A percentile compares a stretch with the other conserved stretches of the same genome.
Conservation (phyloP, 2,329 filamentous ascomycete species). For the Ceratocystis papillata region DNA sequence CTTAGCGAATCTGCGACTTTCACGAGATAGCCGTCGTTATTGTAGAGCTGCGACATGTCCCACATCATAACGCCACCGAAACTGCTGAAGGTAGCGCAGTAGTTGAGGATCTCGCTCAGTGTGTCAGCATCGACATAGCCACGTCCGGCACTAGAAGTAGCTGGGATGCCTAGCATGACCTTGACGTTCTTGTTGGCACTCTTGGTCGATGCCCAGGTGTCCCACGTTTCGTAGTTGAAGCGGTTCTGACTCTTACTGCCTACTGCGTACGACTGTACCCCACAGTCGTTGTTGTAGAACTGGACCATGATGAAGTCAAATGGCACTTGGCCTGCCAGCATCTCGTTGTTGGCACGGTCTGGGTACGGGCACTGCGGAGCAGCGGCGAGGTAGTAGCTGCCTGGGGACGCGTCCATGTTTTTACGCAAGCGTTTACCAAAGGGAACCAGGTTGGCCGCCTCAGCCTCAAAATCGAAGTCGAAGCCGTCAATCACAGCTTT, state of each 20-base stretch:
- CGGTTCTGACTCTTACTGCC: conserved; percentile 29
- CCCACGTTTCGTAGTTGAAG: conserved; percentile 41
- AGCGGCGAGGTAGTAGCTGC: conserved; percentile 34
- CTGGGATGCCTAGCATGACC: conserved; percentile 39
- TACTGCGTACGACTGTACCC: conserved; percentile 39
- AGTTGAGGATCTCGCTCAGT: conserved; percentile 34
- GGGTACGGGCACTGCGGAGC: conserved; percentile 38
- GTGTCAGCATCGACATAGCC: conserved; percentile 33
- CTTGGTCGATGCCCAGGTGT: conserved; percentile 50
- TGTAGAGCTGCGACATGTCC: conserved; percentile 36
- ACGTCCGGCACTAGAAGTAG: conserved; percentile 32
- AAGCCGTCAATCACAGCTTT: conserved; percentile 34
- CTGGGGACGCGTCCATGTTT: conserved; percentile 38
- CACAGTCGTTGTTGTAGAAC: conserved; percentile 50
- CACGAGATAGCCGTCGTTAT: conserved; percentile 47
- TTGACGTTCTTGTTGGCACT: conserved; percentile 44
- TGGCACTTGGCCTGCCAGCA: conserved; percentile 34
- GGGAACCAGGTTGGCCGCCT: conserved; percentile 27
- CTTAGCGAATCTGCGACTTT: conserved; percentile 34
- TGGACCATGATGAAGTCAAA: conserved; percentile 40
- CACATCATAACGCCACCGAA: conserved; percentile 41
- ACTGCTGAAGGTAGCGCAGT: conserved; percentile 31
- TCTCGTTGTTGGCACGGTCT: conserved; percentile 31
- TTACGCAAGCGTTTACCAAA: conserved; percentile 34
- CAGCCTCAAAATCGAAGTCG: conserved; percentile 36